phyloP scores from a whole-genome alignment of 2,329 filamentous ascomycete species.

The Lasiodiplodia sp. region DNA sequence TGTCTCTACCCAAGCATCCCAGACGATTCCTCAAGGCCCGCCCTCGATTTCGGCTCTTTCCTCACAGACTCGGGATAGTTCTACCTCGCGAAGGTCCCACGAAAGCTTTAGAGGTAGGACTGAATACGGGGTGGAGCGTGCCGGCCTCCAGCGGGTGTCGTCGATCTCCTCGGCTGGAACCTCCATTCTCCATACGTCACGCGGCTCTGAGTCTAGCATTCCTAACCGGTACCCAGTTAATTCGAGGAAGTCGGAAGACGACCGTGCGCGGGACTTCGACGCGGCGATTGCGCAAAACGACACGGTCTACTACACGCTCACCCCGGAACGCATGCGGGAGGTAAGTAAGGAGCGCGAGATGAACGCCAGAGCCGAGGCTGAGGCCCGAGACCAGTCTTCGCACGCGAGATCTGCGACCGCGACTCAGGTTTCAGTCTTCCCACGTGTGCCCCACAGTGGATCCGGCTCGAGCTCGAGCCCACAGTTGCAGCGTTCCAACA shows the following conservation, averaged over 20 bases:
- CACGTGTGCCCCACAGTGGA: conserved; percentile 42
- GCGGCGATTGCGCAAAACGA: conserved; percentile 55
- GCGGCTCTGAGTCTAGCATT: conserved; percentile 44
- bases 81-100: conserved; percentile 9
- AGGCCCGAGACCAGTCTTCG: conserved; percentile 15
- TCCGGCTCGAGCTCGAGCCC: conserved; percentile 33
- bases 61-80: conserved; percentile 23
- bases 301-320: conserved; percentile 59
- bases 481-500: conserved; percentile 17
- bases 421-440: conserved; percentile 38
- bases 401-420: conserved; percentile 7
- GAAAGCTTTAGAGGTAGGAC: conserved; percentile 31
- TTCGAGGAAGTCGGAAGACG: conserved; percentile 48
- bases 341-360: conserved; percentile 43
- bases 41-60: conserved; percentile 20
- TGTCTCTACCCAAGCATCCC: conserved; percentile 17
- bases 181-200: conserved; percentile 42
- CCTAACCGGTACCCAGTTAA: conserved; percentile 33
- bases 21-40: conserved; percentile 10
- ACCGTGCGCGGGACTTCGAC: conserved; percentile 55
- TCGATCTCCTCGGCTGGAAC: conserved; percentile 44
- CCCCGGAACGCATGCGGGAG: conserved; percentile 55
- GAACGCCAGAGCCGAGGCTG: conserved; percentile 9
- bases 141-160: conserved; percentile 43
- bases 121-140: conserved; percentile 39